Evolutionary conservation across 192 early-diverging fungal genomes (phyloP).

Genomic region (Mortierella antarctica): DNA sequence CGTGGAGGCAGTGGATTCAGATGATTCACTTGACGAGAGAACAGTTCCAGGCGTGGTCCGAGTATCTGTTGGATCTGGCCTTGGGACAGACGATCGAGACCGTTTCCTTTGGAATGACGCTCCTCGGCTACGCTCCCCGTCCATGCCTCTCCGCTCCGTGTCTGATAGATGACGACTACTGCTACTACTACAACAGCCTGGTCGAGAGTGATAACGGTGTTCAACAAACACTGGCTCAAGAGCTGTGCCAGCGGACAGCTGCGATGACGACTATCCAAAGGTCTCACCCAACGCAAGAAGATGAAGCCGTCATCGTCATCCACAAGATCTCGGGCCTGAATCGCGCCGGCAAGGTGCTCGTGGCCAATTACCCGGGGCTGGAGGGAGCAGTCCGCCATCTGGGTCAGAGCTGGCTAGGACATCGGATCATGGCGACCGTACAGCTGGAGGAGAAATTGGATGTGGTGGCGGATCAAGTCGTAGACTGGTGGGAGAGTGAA

Average conservation of each 20-base stretch:
- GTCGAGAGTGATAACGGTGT: too few relatives aligned
- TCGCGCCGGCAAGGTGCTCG: slow-evolving; percentile 37
- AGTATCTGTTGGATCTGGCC: slow-evolving; percentile 25
- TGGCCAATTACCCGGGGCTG: slow-evolving; percentile 26
- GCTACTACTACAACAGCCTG: not conserved
- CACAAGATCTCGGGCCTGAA: slow-evolving; percentile 26
- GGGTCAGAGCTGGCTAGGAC: slow-evolving; percentile 40
- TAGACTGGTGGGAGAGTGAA: slow-evolving; percentile 46
- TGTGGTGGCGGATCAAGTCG: slow-evolving; percentile 32
- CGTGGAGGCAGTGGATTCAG: slow-evolving; percentile 40
- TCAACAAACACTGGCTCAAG: too few relatives aligned
- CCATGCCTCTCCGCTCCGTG: not conserved
- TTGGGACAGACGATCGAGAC: slow-evolving; percentile 24
- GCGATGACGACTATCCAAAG: not conserved
- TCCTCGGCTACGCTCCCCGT: slow-evolving; percentile 12
- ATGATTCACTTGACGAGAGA: slow-evolving; percentile 24
- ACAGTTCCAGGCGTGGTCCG: slow-evolving; percentile 42
- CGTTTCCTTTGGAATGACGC: slow-evolving; percentile 27
- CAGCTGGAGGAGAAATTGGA: slow-evolving; percentile 27
- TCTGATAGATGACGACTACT: not conserved
- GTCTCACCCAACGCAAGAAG: not conserved
- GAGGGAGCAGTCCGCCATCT: slow-evolving; percentile 24
- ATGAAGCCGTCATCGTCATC: not conserved
- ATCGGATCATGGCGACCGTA: slow-evolving; percentile 6
- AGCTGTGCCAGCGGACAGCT: not conserved